phyloP scores from a whole-genome alignment of 495 filamentous ascomycete species.

The Penicillium fimorum region DNA sequence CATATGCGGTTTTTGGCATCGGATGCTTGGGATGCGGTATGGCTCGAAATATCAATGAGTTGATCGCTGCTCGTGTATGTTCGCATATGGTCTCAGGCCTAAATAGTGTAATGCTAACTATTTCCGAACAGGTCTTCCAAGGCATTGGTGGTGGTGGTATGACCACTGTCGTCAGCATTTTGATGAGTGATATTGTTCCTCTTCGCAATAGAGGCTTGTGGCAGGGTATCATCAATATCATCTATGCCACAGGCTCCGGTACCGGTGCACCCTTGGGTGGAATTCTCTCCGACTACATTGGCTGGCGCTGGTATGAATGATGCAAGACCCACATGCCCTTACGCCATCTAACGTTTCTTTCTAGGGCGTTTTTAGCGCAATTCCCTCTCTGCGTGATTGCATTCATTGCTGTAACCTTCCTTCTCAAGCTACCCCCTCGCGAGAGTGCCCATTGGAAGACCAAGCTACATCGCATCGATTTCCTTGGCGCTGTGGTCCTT shows the following conservation, averaged over 20 bases:
- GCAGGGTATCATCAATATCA: slow-evolving; percentile 81
- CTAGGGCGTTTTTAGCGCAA: slow-evolving; percentile 70
- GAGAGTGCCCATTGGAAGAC: slow-evolving; percentile 57
- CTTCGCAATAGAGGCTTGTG: slow-evolving; percentile 75
- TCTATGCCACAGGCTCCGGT: slow-evolving; percentile 68
- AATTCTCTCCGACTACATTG: slow-evolving; percentile 68
- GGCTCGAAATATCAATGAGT: slow-evolving; percentile 63
- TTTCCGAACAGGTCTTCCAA: slow-evolving; percentile 47
- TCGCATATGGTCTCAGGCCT: background rate
- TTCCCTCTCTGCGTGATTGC: slow-evolving; percentile 68
- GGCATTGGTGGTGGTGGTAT: slow-evolving; percentile 85
- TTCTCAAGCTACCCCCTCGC: slow-evolving; percentile 59
- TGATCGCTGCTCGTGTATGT: slow-evolving; percentile 64
- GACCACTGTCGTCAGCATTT: slow-evolving; percentile 74
- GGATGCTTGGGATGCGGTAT: slow-evolving; percentile 74
- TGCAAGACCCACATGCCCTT: background rate
- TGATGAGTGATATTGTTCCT: slow-evolving; percentile 75
- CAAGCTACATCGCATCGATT: slow-evolving; percentile 75
- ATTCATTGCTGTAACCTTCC: slow-evolving; percentile 58
- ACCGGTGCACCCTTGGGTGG: slow-evolving; percentile 72
- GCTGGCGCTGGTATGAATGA: slow-evolving; percentile 72
- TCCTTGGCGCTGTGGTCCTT: slow-evolving; percentile 69
- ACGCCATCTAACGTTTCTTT: slow-evolving; percentile 11
- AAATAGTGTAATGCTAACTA: background rate
- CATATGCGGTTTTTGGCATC: slow-evolving; percentile 70